Percentiles rank a stretch among this genome's conserved stretches.
These are phyloP conservation scores for Acanthamoeba triangularis DNA, from an alignment of 208 protist species.

Conservation along the genomic window DNA sequence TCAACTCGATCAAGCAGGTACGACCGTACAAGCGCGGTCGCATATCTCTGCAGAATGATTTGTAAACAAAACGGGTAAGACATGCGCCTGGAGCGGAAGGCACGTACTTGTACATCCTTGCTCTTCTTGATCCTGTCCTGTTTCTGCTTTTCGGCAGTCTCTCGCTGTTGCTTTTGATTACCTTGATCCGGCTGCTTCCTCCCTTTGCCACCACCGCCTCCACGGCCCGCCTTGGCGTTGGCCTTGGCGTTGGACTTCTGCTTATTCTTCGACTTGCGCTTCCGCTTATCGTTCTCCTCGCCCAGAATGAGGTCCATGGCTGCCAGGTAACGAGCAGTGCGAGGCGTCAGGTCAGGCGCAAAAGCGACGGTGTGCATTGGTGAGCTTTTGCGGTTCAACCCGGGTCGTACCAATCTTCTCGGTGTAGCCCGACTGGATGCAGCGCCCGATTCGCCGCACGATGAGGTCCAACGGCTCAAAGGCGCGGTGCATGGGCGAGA, in stretches of 20 bases:
- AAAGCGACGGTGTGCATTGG: too few relatives aligned
- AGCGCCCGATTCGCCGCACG: constrained; percentile 20
- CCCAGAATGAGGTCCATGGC: constrained; percentile 72
- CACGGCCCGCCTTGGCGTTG: background rate
- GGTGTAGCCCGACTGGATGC: constrained; percentile 66
- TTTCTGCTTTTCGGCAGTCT: background rate
- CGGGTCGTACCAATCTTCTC: constrained; percentile 54
- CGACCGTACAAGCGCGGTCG: constrained; percentile 1
- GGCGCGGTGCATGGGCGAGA: constrained; percentile 75
- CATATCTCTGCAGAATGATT: background rate
- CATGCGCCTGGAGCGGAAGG: background rate
- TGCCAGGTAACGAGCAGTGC: background rate
- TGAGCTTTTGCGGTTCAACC: background rate
- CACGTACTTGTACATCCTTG: background rate
- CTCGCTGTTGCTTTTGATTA: background rate
- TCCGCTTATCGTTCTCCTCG: constrained; percentile 68
- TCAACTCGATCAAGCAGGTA: constrained; percentile 46
- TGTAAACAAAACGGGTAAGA: background rate
- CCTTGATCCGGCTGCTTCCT: constrained; percentile 21
- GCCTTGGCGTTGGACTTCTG: background rate
- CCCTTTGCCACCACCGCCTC: background rate
- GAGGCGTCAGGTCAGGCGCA: background rate
- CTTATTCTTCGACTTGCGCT: constrained; percentile 58
- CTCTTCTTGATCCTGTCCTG: constrained; percentile 23
- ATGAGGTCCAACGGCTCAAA: constrained; percentile 68